Conservation (phyloP, 805 yeast genomes). For the Wickerhamomyces alni region DNA sequence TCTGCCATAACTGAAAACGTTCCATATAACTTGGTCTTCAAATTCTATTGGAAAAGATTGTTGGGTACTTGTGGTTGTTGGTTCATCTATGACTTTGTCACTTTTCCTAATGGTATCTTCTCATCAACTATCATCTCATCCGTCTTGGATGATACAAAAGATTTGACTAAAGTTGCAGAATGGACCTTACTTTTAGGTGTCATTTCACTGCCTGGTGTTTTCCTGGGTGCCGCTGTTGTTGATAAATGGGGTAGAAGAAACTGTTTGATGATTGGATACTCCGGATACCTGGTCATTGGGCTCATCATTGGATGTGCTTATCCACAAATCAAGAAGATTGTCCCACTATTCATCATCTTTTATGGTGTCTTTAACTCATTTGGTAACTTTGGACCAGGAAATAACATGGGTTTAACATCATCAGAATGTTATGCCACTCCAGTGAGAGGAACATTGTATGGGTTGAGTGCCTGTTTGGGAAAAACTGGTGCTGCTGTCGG, state of each 20-base stretch:
- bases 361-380: slow-evolving; percentile 66
- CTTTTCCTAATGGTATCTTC: slow-evolving; percentile 74
- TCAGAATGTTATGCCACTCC: slow-evolving; percentile 73
- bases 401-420: slow-evolving; percentile 61
- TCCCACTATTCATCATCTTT: slow-evolving; percentile 60
- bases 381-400: slow-evolving; percentile 79
- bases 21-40: slow-evolving; percentile 54
- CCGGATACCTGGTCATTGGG: slow-evolving; percentile 67
- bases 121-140: slow-evolving; percentile 53
- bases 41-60: slow-evolving; percentile 62
- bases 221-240: slow-evolving; percentile 60
- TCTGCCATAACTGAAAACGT: slow-evolving; percentile 54
- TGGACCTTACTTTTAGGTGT: slow-evolving; percentile 65
- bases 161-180: slow-evolving; percentile 56
- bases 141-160: slow-evolving; percentile 32
- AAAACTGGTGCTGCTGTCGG: slow-evolving; percentile 86
- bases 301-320: slow-evolving; percentile 64
- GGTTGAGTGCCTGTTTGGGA: slow-evolving; percentile 73
- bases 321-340: slow-evolving; percentile 47
- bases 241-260: slow-evolving; percentile 67
- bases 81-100: slow-evolving; percentile 78
- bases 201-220: slow-evolving; percentile 68
- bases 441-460: slow-evolving; percentile 70
- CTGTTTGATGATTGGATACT: slow-evolving; percentile 65
- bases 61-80: slow-evolving; percentile 71